Base-by-base conservation (phyloP, 305 asterid species). In the Fraxinus xanthoxyloides region DNA sequence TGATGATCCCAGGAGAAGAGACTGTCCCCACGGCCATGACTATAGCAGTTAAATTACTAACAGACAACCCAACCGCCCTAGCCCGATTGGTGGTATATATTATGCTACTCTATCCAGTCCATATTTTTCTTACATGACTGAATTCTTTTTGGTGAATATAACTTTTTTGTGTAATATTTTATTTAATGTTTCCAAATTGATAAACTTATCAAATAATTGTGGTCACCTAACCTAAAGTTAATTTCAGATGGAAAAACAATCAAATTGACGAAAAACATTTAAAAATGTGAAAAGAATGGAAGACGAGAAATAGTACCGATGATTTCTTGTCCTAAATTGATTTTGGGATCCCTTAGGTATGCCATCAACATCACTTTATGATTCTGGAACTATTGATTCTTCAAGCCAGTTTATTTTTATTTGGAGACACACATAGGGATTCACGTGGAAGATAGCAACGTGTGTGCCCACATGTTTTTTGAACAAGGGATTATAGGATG, bases 1-100 rank as follows among this genome's bases (percentile, higher is more conserved):
- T 95, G 97, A 95, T 95, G 98, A 92, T 93, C 76, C 98, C 99
- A 0, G 98, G 99, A 0, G 97, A 92, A 79, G 98, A 93, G 90
- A 92, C 97, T 0, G 92, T 95, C 70, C 99, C 99, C 1, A 93
- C 92, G 3, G 89, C 97, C 67, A 90, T 92, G 87, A 95, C 99
- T 8, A 82, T 95, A 10, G 97, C 97, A 3, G 92, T 96, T 76
- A 96, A 96, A 82, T 96, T 88, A 72, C 89, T 96, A 6, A 77
- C 88, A 21, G 98, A 96, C 87, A 89, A 73, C 63, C 98, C 99
- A 19, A 76, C 81, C 9, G 93, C 92, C 7, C 80, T 94, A 67
- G 90, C 88, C 2, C 92, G 82, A 26, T 80, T 96, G 81, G 85
- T 87, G 97, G 99, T 96, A 91, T 38, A 94, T 76, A 43, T 23